Evolutionary conservation across 768 basidiomycete species (phyloP).

Genomic region (Phylloporus sp.): DNA sequence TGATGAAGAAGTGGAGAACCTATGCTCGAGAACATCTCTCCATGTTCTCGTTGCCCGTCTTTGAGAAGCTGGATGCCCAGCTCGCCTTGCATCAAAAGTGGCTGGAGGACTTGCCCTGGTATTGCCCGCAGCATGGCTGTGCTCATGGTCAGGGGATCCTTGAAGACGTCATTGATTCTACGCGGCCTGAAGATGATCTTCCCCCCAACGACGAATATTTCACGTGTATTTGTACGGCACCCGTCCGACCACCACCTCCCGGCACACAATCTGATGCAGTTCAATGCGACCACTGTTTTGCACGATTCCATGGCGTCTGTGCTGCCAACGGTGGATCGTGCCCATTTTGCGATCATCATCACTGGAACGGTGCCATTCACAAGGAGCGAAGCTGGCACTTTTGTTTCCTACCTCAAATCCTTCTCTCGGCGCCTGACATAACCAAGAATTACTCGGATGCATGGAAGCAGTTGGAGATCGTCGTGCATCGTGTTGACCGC

Average conservation of each 20-base stretch:
- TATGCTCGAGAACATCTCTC: conserved; percentile 67
- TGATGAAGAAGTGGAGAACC: conserved; percentile 66
- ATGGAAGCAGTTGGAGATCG: conserved; percentile 74
- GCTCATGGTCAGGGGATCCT: conserved; percentile 61
- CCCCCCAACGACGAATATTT: conserved; percentile 78
- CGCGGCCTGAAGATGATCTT: conserved; percentile 71
- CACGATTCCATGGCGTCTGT: conserved; percentile 80
- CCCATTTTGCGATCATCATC: conserved; percentile 87
- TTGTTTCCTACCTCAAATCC: conserved; percentile 68
- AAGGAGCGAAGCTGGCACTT: conserved; percentile 83
- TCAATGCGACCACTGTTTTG: conserved; percentile 86
- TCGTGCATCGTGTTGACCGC: conserved; percentile 75
- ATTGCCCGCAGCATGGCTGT: conserved; percentile 58
- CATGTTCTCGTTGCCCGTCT: conserved; percentile 69
- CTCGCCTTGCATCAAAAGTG: conserved; percentile 63
- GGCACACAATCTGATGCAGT: conserved; percentile 77
- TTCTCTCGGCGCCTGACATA: conserved; percentile 70
- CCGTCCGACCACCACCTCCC: conserved; percentile 76
- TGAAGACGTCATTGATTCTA: conserved; percentile 70
- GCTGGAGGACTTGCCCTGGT: conserved; percentile 77
- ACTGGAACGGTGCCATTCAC: conserved; percentile 83
- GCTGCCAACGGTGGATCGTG: conserved; percentile 88
- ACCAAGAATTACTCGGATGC: conserved; percentile 74
- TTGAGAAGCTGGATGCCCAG: conserved; percentile 68
- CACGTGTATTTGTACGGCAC: conserved; percentile 74